A percentile compares a stretch with the other conserved stretches of the same genome.
Conservation (phyloP, 768 basidiomycete genomes). For the Phlegmacium glaucopus region DNA sequence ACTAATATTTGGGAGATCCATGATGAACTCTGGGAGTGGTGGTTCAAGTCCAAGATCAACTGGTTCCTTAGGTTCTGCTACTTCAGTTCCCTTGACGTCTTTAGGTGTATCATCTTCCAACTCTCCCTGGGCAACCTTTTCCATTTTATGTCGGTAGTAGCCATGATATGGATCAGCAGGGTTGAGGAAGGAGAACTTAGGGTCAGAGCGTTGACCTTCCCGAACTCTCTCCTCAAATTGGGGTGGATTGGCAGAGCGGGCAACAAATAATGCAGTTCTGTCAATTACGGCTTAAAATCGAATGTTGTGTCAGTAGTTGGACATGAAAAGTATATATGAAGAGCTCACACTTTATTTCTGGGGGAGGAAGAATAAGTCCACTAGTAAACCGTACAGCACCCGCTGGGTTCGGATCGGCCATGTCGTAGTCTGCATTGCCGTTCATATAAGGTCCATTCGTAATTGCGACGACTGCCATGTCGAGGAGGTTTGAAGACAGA, state of each 20-base stretch:
- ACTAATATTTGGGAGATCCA: slow-evolving; percentile 85
- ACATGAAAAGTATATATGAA: slow-evolving; percentile 6
- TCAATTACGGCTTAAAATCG: slow-evolving; percentile 78
- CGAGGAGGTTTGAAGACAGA: slow-evolving; percentile 18
- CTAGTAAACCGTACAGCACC: slow-evolving; percentile 57
- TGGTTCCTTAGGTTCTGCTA: slow-evolving; percentile 36
- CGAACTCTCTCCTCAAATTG: slow-evolving; percentile 97
- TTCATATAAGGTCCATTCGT: slow-evolving; percentile 39
- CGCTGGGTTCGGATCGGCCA: slow-evolving; percentile 29
- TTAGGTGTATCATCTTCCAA: slow-evolving; percentile 54
- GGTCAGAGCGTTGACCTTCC: slow-evolving; percentile 93
- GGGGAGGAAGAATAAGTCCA: slow-evolving; percentile 93
- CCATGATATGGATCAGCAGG: slow-evolving; percentile 97
- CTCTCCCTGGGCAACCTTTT: slow-evolving; percentile 76
- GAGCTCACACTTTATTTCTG: slow-evolving; percentile 86
- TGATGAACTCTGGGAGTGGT: slow-evolving; percentile 74
- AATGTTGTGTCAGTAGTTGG: slow-evolving; percentile 6
- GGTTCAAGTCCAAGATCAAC: slow-evolving; percentile 74
- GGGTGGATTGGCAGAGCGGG: slow-evolving; percentile 89
- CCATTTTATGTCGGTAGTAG: slow-evolving; percentile 93
- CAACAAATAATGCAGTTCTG: slow-evolving; percentile 88
- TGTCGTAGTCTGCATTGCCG: slow-evolving; percentile 39
- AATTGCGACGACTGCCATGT: slow-evolving; percentile 48
- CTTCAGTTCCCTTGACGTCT: slow-evolving; percentile 40
- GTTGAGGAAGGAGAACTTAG: slow-evolving; percentile 98